Evolutionary conservation across 2,329 filamentous ascomycete species (phyloP).

Genomic region (Talaromyces rugulosus): DNA sequence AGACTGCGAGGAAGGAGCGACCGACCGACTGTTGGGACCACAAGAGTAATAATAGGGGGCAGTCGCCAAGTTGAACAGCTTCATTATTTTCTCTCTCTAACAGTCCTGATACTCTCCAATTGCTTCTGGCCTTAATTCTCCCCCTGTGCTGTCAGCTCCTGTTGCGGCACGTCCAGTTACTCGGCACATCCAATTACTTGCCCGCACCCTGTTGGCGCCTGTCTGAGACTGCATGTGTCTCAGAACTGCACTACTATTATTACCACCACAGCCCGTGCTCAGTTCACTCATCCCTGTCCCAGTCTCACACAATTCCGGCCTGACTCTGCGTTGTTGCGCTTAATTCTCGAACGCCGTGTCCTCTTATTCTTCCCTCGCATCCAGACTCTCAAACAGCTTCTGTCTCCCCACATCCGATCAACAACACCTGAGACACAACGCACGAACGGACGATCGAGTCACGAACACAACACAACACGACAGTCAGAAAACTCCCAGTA

Average conservation of each 20-base stretch:
- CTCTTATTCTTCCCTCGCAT: not conserved
- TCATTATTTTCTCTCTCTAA: not conserved
- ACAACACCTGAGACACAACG: not conserved
- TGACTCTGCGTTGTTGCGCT: not conserved
- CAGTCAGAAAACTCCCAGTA: not conserved
- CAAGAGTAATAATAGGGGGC: no score
- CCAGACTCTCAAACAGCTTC: not conserved
- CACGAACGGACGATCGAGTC: not conserved
- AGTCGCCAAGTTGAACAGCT: no score
- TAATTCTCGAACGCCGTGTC: not conserved
- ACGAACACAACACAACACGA: not conserved
- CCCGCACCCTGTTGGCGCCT: not conserved
- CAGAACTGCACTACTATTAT: not conserved
- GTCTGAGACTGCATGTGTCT: not conserved
- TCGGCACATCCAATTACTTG: not conserved
- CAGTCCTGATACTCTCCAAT: not conserved
- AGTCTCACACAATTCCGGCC: not conserved
- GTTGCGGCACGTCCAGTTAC: not conserved
- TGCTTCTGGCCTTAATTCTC: not conserved
- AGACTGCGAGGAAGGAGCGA: not conserved
- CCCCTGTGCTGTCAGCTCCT: not conserved
- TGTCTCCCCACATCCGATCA: not conserved
- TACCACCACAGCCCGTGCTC: not conserved
- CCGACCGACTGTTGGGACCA: no score
- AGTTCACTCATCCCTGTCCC: not conserved